Evolutionary conservation across 192 early-diverging fungal species (phyloP).

Genomic region (Gamsiella multidivaricata): DNA sequence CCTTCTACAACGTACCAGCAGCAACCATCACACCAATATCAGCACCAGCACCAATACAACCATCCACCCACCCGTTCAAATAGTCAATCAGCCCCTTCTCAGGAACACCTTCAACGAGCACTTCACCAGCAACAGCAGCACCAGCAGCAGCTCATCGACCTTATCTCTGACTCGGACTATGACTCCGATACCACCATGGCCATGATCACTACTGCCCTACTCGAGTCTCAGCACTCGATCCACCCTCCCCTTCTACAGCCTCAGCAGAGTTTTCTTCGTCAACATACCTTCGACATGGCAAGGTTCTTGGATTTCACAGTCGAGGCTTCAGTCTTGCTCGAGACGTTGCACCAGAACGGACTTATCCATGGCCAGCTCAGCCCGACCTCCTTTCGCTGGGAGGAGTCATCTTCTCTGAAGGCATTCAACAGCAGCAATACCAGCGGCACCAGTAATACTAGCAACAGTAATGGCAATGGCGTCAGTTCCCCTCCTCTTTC

Average conservation of each 20-base stretch:
- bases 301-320: constrained; percentile 38
- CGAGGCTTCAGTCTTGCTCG: constrained; percentile 36
- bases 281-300: constrained; percentile 33
- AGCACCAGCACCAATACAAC: background rate
- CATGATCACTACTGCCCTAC: background rate
- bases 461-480: background rate
- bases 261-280: background rate
- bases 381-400: constrained; percentile 43
- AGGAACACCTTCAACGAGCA: background rate
- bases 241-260: background rate
- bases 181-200: constrained; percentile 2
- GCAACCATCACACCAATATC: constrained; percentile 5
- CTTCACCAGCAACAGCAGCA: constrained; percentile 6
- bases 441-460: background rate
- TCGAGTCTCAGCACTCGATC: background rate
- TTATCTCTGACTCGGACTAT: constrained; percentile 2
- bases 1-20: background rate
- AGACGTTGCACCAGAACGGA: constrained; percentile 37
- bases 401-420: constrained; percentile 26
- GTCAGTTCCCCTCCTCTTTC: background rate
- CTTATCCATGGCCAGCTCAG: constrained; percentile 45
- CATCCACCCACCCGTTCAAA: background rate
- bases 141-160: constrained; percentile 11
- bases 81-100: background rate
- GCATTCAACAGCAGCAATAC: background rate